Evolutionary conservation across 768 basidiomycete genomes (phyloP), one percentile per base, ranked within the genome.

Genomic region (Lyophyllum atratum): DNA sequence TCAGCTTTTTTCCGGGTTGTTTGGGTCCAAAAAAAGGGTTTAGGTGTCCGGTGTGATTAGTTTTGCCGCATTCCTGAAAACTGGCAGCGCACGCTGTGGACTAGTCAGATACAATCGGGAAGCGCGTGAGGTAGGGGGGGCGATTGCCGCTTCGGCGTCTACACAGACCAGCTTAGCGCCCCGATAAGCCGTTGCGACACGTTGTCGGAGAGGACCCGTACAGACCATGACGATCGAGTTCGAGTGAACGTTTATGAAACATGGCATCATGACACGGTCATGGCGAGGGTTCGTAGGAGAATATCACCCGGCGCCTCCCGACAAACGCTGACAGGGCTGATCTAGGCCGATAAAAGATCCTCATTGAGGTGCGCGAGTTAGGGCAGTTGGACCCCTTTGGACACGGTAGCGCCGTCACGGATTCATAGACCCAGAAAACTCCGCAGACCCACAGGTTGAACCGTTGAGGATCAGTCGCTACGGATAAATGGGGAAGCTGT

Each of bases 401-500:
- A 39, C 37, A 6, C 37, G n/a, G n/a, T n/a, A n/a, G n/a, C n/a
- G n/a, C n/a, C n/a, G n/a, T n/a, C n/a, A n/a, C n/a, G n/a, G n/a
- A n/a, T n/a, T n/a, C n/a, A n/a, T n/a, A n/a, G n/a, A n/a, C n/a
- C n/a, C n/a, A n/a, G 17, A 15, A 37, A 39, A 26, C 34, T 52
- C 42, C 40, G 51, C 51, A 42, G 26, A 12, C 24, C 21, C 25
- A 12, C 4, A 39, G 49, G 11, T 9, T 37, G 34, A 37, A 10
- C n/a, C 2, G 48, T 15, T 11, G 6, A 31, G 29, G 29, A 6
- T 31, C 55, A 49, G 46, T 55, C 44, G 34, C 26, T 21, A 54
- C 21, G 43, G 42, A 52, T 52, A 56, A 60, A 60, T 56, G 59
- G 54, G 56, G 59, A 43, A 56, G 40, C 25, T 53, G 52, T 21